Evolutionary conservation across 1,284 basidiomycete species (phyloP).

Genomic region (Neonothopanus nambi): DNA sequence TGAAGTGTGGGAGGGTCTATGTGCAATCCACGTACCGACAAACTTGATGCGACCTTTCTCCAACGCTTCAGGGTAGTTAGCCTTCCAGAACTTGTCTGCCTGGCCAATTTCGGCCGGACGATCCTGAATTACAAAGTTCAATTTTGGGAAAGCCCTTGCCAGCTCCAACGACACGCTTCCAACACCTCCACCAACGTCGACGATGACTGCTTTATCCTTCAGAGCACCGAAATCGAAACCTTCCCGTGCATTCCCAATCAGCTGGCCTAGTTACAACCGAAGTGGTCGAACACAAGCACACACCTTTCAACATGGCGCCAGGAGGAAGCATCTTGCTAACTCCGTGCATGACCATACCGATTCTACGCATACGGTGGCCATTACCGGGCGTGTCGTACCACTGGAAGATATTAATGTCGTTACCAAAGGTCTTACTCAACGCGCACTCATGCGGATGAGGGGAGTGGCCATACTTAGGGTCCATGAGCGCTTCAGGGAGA

Average conservation of each 20-base stretch:
- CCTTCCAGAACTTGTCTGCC: conserved; percentile 18
- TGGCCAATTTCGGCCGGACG: conserved; percentile 25
- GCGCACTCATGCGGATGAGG: conserved; percentile 12
- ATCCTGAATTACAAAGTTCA: conserved; percentile 33
- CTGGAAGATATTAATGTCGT: conserved; percentile 14
- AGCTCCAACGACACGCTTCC: conserved; percentile 26
- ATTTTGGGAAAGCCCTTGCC: conserved; percentile 21
- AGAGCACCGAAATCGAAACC: conserved; percentile 29
- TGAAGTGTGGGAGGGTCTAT: neutral
- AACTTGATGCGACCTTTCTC: conserved; percentile 14
- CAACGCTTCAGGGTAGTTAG: conserved; percentile 13
- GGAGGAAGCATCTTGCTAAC: conserved; percentile 16
- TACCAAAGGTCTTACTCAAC: conserved; percentile 16
- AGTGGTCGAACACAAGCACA: neutral
- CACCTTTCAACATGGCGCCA: conserved; percentile 13
- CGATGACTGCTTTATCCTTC: conserved; percentile 22
- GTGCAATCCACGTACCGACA: conserved; percentile 15
- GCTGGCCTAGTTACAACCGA: neutral
- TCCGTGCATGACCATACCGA: conserved; percentile 16
- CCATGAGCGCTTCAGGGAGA: conserved; percentile 1
- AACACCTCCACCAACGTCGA: conserved; percentile 34
- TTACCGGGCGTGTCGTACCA: conserved; percentile 14
- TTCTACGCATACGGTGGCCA: conserved; percentile 6
- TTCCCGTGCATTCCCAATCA: neutral
- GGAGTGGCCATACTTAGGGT: neutral